Evolutionary conservation across 352 stramenopile species (phyloP).

Genomic region (Phytophthora boehmeriae): DNA sequence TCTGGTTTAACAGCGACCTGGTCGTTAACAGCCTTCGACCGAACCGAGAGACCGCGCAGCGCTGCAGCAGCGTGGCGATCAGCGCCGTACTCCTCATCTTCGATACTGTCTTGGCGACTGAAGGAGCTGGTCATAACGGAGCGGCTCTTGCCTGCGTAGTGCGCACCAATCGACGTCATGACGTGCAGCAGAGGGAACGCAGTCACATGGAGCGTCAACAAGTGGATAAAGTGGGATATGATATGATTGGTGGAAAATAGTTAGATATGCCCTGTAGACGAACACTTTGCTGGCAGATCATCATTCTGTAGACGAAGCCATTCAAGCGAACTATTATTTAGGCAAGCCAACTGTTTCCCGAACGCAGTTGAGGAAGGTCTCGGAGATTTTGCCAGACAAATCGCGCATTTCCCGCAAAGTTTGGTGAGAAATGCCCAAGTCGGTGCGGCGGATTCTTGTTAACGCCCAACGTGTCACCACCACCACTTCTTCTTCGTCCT

Average conservation of each 20-base stretch:
- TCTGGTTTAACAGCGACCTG: background rate
- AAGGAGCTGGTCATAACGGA: constrained; percentile 9
- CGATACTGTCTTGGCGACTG: constrained; percentile 20
- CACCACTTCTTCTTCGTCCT: constrained; percentile 32
- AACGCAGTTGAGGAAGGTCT: constrained; percentile 32
- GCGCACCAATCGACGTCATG: constrained; percentile 31
- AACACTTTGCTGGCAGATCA: background rate
- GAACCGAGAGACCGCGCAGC: constrained; percentile 20
- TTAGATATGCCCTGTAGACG: too few species aligned
- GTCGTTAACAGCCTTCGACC: constrained; percentile 17
- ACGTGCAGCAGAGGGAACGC: too few species aligned
- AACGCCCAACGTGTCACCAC: constrained; percentile 36
- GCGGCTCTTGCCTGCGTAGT: background rate
- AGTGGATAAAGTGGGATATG: background rate
- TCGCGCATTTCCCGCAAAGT: constrained; percentile 34
- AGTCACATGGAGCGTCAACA: too few species aligned
- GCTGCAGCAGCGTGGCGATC: constrained; percentile 31
- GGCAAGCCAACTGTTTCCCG: constrained; percentile 17
- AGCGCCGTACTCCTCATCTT: constrained; percentile 28
- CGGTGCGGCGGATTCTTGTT: constrained; percentile 37
- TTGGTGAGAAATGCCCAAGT: constrained; percentile 30
- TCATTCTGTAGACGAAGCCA: too few species aligned
- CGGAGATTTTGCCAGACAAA: constrained; percentile 20
- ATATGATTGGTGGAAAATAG: constrained; percentile 7
- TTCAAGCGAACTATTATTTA: constrained; percentile 9